These are phyloP conservation scores for Cercospora sojina DNA, from an alignment of 2,329 filamentous ascomycete species.

Conservation along the genomic window DNA sequence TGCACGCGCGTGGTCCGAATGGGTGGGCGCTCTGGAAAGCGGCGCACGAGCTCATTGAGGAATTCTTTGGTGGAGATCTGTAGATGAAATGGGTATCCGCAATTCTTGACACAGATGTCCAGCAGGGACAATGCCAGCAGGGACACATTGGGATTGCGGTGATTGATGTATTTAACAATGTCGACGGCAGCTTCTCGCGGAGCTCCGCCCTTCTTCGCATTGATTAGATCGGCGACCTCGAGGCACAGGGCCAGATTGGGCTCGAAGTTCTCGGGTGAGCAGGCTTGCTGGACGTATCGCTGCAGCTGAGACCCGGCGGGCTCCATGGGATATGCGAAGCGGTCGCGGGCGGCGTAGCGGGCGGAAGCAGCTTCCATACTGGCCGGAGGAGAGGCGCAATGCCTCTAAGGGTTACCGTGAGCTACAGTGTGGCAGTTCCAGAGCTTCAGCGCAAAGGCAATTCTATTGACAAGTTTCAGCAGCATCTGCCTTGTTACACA, in stretches of 20 bases:
- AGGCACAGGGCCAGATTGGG: slow-evolving; percentile 94
- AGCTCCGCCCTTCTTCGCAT: slow-evolving; percentile 93
- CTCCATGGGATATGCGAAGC: slow-evolving; percentile 79
- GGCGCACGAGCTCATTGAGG: slow-evolving; percentile 92
- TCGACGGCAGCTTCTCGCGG: slow-evolving; percentile 91
- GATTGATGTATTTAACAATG: slow-evolving; percentile 93
- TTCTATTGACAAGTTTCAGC: neutral
- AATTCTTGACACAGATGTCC: slow-evolving; percentile 99
- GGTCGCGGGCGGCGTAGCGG: slow-evolving; percentile 91
- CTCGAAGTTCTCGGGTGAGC: slow-evolving; percentile 96
- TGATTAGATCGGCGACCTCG: slow-evolving; percentile 94
- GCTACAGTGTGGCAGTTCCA: slow-evolving; percentile 1
- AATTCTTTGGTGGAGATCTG: slow-evolving; percentile 99
- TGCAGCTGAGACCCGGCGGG: slow-evolving; percentile 82
- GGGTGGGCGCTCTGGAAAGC: slow-evolving; percentile 91
- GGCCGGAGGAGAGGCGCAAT: slow-evolving; percentile 3
- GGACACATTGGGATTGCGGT: slow-evolving; percentile 93
- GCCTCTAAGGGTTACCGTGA: neutral
- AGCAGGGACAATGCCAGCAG: slow-evolving; percentile 84
- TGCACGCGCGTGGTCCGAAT: slow-evolving; percentile 84
- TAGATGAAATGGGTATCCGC: slow-evolving; percentile 96
- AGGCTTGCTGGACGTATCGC: slow-evolving; percentile 93
- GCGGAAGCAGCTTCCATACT: slow-evolving; percentile 88
- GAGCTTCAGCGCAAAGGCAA: neutral
- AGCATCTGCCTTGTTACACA: neutral